Evolutionary conservation across 192 early-diverging fungal species (phyloP).

Genomic region (Coemansia biformis): DNA sequence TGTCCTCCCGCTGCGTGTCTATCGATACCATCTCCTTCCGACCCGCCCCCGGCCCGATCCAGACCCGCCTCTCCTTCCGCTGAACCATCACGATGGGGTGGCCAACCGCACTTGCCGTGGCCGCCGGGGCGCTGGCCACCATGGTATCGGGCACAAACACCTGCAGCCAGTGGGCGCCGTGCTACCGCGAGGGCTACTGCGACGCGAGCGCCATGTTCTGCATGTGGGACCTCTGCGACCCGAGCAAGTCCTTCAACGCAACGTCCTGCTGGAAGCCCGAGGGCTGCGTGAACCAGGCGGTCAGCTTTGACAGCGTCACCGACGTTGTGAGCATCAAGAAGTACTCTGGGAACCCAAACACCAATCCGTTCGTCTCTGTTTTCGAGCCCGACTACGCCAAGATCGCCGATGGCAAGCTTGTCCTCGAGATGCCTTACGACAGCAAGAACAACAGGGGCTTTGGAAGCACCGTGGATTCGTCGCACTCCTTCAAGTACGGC

Average conservation of each 20-base stretch:
- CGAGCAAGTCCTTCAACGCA: constrained; percentile 29
- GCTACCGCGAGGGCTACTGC: constrained; percentile 49
- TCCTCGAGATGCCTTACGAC: constrained; percentile 36
- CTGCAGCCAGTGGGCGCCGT: constrained; percentile 27
- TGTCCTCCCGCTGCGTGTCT: no score
- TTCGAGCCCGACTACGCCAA: constrained; percentile 41
- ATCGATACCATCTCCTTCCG: no score
- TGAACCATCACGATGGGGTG: constrained; percentile 10
- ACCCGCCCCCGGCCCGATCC: no score
- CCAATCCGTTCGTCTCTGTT: constrained; percentile 42
- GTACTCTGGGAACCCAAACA: constrained; percentile 32
- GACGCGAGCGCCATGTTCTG: constrained; percentile 40
- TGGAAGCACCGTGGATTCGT: constrained; percentile 47
- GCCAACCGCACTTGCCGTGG: constrained; percentile 11
- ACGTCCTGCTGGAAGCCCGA: constrained; percentile 46
- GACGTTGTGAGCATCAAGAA: constrained; percentile 18
- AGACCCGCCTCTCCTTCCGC: no score
- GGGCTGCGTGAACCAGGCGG: constrained; percentile 29
- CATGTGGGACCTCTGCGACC: constrained; percentile 41
- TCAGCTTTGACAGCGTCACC: constrained; percentile 26
- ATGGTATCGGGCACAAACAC: constrained; percentile 13
- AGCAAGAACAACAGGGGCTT: constrained; percentile 50
- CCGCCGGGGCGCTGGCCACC: constrained; percentile 12
- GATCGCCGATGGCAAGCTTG: constrained; percentile 32
- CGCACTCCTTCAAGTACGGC: constrained; percentile 55